Base-by-base conservation (phyloP, 2,329 filamentous ascomycete genomes). In the Alternaria rosae region DNA sequence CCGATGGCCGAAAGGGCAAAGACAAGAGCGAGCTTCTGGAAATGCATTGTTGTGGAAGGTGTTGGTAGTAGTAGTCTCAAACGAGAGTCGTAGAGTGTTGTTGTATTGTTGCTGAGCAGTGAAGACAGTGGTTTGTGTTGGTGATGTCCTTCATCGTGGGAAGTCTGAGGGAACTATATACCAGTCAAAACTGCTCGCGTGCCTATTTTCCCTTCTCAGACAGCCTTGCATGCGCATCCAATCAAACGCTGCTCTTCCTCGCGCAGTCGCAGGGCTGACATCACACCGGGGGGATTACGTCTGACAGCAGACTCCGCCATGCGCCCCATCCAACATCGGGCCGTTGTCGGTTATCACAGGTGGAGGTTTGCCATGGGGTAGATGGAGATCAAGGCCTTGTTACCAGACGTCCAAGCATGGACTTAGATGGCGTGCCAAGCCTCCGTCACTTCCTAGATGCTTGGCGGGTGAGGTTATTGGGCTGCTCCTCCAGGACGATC, bases 161-260 rank as follows among this genome's bases (percentile, higher is more conserved):
- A 51, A 51, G 20, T 13, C n/a, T 25, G 20, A n/a, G 30, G 20
- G 30, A 51, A 12, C 47, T 47, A 47, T 50, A 48, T 47, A 38
- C 43, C 20, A 38, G 30, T 25, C 42, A 20, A 41, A 26, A 21
- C 43, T 28, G 42, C 47, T 52, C 55, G 55, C 15, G 45, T 52
- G 55, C 45, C 38, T 52, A 43, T 35, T 52, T 57, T 57, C 55
- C 45, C 32, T 51, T 35, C 48, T 32, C 44, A 52, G 55, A 25
- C n/a, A n/a, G 13, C 42, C 13, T 25, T 21, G 6, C 42, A 4
- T 25, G 42, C 25, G 21, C 30, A 23, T 25, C 28, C 42, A 25
- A 47, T 45, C 53, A 47, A 25, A 32, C 15, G 25, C 20, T 45
- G 42, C 9, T 38, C 2, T 25, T 38, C 28, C 53, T 25, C 42